Evolutionary conservation across 345 rosid genomes (phyloP).

Genomic region (Alliaria petiolata): DNA sequence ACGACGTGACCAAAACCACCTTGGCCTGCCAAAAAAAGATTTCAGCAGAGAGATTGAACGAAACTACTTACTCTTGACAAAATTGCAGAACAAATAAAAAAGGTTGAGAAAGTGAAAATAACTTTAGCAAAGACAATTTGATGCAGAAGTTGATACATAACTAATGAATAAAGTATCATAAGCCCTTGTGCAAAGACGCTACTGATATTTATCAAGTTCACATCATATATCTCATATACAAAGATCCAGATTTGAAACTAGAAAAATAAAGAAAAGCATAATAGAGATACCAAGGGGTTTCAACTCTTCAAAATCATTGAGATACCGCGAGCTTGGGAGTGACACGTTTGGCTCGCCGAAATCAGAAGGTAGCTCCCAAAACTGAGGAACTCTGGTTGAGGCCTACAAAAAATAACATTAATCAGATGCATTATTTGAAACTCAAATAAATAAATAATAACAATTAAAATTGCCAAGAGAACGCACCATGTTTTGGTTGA

Average conservation of each 20-base stretch:
- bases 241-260: background rate
- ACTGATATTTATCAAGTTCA: constrained; percentile 9
- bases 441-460: background rate
- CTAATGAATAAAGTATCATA: background rate
- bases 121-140: background rate
- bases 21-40: constrained; percentile 54
- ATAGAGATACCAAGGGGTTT: constrained; percentile 69
- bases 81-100: background rate
- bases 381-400: constrained; percentile 72
- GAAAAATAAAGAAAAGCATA: background rate
- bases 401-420: constrained; percentile 33
- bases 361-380: constrained; percentile 77
- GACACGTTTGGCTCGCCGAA: constrained; percentile 44
- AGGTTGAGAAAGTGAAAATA: background rate
- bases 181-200: background rate
- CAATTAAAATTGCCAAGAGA: background rate
- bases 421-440: constrained; percentile 11
- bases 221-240: background rate
- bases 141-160: background rate
- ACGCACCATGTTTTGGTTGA: constrained; percentile 62
- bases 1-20: constrained; percentile 97
- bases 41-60: constrained; percentile 10
- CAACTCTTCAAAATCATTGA: constrained; percentile 93
- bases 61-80: background rate
- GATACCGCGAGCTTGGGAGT: constrained; percentile 80